Evolutionary conservation across 2,329 filamentous ascomycete genomes (phyloP).

Genomic region (Arthrobotrys pseudoclavata): DNA sequence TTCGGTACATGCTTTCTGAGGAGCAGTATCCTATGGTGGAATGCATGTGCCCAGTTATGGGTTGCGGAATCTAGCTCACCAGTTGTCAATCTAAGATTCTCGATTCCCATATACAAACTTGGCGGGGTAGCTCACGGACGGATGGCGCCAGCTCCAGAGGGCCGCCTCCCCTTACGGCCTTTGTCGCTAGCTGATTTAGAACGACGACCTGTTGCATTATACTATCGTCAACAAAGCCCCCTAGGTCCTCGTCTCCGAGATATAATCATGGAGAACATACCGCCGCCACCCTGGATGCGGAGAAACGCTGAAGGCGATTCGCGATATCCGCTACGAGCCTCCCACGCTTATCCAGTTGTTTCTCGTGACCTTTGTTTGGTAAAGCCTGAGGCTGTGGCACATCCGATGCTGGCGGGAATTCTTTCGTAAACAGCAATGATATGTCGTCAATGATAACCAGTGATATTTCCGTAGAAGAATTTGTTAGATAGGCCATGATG

Average conservation of each 20-base stretch:
- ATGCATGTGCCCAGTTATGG: slow-evolving; percentile 48
- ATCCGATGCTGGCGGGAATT: slow-evolving; percentile 61
- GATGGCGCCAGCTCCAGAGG: slow-evolving; percentile 54
- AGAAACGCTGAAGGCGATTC: slow-evolving; percentile 55
- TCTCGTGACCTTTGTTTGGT: slow-evolving; percentile 32
- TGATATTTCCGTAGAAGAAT: slow-evolving; percentile 29
- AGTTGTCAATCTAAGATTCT: slow-evolving; percentile 8
- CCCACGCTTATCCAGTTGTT: slow-evolving; percentile 42
- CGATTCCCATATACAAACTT: slow-evolving; percentile 1
- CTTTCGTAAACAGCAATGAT: slow-evolving; percentile 60
- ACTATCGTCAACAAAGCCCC: background rate
- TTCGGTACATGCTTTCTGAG: slow-evolving; percentile 56
- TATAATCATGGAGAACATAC: slow-evolving; percentile 17
- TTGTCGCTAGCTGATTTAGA: slow-evolving; percentile 52
- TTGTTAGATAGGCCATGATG: slow-evolving; percentile 58
- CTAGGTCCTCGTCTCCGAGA: background rate
- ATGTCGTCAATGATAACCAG: slow-evolving; percentile 62
- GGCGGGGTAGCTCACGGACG: slow-evolving; percentile 36
- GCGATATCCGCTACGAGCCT: slow-evolving; percentile 52
- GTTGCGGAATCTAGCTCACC: slow-evolving; percentile 45
- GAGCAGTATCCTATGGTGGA: slow-evolving; percentile 50
- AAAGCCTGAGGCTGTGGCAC: slow-evolving; percentile 1
- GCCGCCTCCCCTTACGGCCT: slow-evolving; percentile 40
- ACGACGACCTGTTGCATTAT: slow-evolving; percentile 43
- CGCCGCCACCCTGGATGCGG: slow-evolving; percentile 48